Percentiles rank a stretch among this genome's conserved stretches.
phyloP scores from a whole-genome alignment of 768 basidiomycete genomes.

The Pleurotus pulmonarius region DNA sequence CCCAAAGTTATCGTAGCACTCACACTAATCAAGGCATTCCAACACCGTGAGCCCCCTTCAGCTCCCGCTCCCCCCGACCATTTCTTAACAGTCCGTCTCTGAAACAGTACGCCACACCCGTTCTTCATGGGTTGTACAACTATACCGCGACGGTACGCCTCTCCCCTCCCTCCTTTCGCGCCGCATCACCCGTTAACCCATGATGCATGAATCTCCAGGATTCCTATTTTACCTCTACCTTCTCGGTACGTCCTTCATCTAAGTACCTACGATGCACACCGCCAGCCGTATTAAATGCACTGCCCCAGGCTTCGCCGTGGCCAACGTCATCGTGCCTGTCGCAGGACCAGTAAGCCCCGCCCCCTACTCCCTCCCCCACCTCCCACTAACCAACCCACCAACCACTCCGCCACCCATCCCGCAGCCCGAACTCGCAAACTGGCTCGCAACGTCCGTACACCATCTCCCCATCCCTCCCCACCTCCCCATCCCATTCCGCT shows the following conservation, averaged over 20 bases:
- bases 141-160: constrained; percentile 35
- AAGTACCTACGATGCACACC: background rate
- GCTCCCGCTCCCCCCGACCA: background rate
- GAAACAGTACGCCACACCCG: constrained; percentile 29
- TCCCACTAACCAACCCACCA: no score
- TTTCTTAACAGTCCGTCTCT: background rate
- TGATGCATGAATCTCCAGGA: constrained; percentile 20
- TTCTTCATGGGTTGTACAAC: constrained; percentile 30
- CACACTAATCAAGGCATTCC: constrained; percentile 32
- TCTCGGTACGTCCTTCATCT: constrained; percentile 22
- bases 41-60: constrained; percentile 26
- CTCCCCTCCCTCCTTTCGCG: background rate
- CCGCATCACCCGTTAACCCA: background rate
- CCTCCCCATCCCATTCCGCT: background rate
- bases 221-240: constrained; percentile 37
- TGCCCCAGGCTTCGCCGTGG: constrained; percentile 29
- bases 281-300: background rate
- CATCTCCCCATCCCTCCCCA: background rate
- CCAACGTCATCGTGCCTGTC: constrained; percentile 36
- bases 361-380: background rate
- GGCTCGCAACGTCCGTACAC: constrained; percentile 35
- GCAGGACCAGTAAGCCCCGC: constrained; percentile 28
- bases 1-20: constrained; percentile 32
- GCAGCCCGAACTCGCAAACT: constrained; percentile 33
- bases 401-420: background rate